Evolutionary conservation across 257 asterid genomes (phyloP).

Genomic region (Nyctanthes arbortristis): DNA sequence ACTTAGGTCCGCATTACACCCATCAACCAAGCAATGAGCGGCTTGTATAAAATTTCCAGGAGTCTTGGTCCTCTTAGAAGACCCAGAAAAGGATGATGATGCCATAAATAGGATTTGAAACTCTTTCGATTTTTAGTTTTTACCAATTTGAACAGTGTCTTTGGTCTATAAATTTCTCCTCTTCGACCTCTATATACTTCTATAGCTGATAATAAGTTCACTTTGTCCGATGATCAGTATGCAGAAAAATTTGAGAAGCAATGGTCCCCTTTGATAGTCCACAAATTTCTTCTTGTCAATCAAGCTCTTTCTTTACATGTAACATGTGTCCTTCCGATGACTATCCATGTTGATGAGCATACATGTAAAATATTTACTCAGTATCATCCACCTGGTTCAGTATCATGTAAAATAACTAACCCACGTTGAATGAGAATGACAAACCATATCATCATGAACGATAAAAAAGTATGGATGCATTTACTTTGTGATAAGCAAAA

Average conservation of each 20-base stretch:
- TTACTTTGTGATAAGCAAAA: background rate
- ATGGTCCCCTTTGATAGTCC: slow-evolving; percentile 11
- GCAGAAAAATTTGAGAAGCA: background rate
- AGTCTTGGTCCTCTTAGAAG: slow-evolving; percentile 77
- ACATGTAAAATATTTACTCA: background rate
- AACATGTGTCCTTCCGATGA: slow-evolving; percentile 14
- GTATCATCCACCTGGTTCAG: slow-evolving; percentile 18
- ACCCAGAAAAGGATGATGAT: slow-evolving; percentile 50
- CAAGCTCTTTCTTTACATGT: slow-evolving; percentile 22
- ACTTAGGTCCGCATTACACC: slow-evolving; percentile 80
- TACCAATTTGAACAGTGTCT: background rate
- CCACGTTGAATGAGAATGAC: background rate
- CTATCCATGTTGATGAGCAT: background rate
- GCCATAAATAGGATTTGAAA: slow-evolving; percentile 45
- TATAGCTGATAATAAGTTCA: background rate
- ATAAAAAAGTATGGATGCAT: background rate
- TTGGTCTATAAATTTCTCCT: background rate
- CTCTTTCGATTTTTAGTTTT: slow-evolving; percentile 8
- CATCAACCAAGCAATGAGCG: slow-evolving; percentile 82
- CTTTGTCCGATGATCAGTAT: background rate
- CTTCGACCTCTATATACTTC: background rate
- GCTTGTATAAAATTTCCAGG: slow-evolving; percentile 44
- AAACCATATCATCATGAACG: background rate
- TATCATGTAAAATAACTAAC: background rate
- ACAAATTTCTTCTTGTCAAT: slow-evolving; percentile 5